Percentiles rank a stretch among this genome's conserved stretches.
Conservation (phyloP, 352 stramenopile species). For the Globisporangium canariense region DNA sequence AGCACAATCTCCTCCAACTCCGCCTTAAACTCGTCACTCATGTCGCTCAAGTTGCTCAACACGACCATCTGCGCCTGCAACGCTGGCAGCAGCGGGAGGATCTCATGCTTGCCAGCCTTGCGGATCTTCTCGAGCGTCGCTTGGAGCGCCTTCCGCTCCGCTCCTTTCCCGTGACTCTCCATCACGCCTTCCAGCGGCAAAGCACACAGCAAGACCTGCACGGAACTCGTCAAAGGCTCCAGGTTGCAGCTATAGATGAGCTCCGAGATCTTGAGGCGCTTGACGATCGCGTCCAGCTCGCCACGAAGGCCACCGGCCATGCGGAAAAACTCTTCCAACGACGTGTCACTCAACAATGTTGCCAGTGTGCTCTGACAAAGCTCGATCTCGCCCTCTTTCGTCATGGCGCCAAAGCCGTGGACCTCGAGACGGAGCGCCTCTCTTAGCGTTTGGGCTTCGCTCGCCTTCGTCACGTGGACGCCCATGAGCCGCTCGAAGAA, state of each 20-base stretch:
- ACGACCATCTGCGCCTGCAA: conserved; percentile 60
- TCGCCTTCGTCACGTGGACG: conserved; percentile 37
- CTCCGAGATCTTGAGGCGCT: conserved; percentile 56
- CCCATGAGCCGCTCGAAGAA: conserved; percentile 53
- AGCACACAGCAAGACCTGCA: conserved; percentile 57
- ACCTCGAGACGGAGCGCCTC: conserved; percentile 54
- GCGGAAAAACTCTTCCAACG: conserved; percentile 84
- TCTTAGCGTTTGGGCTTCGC: conserved; percentile 29
- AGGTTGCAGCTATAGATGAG: conserved; percentile 81
- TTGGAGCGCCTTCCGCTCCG: conserved; percentile 59
- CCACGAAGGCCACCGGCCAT: conserved; percentile 68
- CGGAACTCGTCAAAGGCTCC: conserved; percentile 25
- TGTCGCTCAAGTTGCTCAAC: conserved; percentile 43
- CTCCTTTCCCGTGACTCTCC: conserved; percentile 77
- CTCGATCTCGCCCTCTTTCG: conserved; percentile 47
- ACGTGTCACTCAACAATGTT: conserved; percentile 34
- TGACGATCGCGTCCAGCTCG: conserved; percentile 65
- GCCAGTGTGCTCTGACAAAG: conserved; percentile 28
- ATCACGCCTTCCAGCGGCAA: conserved; percentile 61
- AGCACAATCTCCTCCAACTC: conserved; percentile 49
- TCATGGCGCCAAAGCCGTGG: conserved; percentile 63
- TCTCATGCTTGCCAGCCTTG: conserved; percentile 73
- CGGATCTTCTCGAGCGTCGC: conserved; percentile 81
- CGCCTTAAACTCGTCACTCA: conserved; percentile 46
- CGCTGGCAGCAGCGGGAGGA: conserved; percentile 55